phyloP scores from a whole-genome alignment of 2,329 filamentous ascomycete species.

The Calonectria pseudoreteaudii region DNA sequence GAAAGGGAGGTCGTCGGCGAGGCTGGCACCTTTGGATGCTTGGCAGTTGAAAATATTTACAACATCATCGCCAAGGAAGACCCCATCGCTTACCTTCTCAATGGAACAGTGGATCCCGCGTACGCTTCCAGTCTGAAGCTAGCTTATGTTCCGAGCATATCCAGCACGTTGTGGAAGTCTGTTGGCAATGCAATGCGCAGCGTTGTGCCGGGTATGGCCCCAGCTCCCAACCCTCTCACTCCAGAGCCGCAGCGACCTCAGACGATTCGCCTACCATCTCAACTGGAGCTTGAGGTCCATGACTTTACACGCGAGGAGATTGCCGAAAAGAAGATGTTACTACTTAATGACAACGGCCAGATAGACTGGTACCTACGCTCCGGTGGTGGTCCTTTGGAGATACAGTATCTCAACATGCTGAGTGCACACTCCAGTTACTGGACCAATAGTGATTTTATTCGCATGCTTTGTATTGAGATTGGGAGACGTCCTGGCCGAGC shows the following conservation, averaged over 20 bases:
- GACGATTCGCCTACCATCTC: constrained; percentile 66
- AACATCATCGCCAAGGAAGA: constrained; percentile 82
- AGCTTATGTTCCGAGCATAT: constrained; percentile 82
- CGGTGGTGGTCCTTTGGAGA: constrained; percentile 87
- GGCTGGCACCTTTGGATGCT: constrained; percentile 84
- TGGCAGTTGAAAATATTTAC: constrained; percentile 96
- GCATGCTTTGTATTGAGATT: constrained; percentile 89
- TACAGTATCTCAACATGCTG: constrained; percentile 97
- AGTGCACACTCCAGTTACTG: constrained; percentile 96
- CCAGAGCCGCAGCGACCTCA: constrained; percentile 50
- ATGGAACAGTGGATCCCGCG: constrained; percentile 85
- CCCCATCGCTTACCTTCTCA: constrained; percentile 91
- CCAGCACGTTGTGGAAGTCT: constrained; percentile 73
- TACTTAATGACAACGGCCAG: constrained; percentile 97
- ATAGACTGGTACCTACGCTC: constrained; percentile 90
- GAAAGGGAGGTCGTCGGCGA: constrained; percentile 77
- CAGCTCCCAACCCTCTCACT: constrained; percentile 45
- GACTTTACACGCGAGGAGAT: constrained; percentile 94
- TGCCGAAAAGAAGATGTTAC: constrained; percentile 86
- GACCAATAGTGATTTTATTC: constrained; percentile 87
- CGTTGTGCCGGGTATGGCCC: constrained; percentile 66
- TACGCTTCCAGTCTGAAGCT: constrained; percentile 83
- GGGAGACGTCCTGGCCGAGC: constrained; percentile 78
- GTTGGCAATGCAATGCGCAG: constrained; percentile 72
- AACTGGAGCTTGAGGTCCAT: constrained; percentile 93